Evolutionary conservation across 441 rosid genomes (phyloP).

Genomic region (Populus hybrid): DNA sequence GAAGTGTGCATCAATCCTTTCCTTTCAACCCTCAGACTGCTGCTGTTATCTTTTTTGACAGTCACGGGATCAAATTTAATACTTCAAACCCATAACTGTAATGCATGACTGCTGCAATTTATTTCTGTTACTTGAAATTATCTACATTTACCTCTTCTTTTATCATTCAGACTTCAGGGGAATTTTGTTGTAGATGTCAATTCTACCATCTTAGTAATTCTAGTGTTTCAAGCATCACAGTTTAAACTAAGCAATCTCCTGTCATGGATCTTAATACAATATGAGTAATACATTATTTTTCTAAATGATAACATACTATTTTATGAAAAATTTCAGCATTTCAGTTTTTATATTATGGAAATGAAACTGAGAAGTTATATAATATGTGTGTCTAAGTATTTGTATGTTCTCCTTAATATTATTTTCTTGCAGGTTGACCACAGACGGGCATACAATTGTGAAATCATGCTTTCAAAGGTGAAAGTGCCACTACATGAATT

Average conservation of each 20-base stretch:
- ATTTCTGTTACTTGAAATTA: not conserved
- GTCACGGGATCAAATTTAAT: not conserved
- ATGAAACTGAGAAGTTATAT: not conserved
- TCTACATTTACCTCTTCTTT: not conserved
- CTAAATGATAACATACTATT: not conserved
- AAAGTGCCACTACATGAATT: conserved; percentile 79
- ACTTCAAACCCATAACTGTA: not conserved
- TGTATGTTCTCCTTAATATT: not conserved
- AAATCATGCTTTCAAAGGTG: conserved; percentile 98
- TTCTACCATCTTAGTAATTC: not conserved
- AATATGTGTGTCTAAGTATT: not conserved
- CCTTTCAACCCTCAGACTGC: not conserved
- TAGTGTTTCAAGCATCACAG: not conserved
- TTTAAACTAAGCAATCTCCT: not conserved
- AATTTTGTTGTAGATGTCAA: not conserved
- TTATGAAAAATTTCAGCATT: not conserved
- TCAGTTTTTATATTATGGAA: not conserved
- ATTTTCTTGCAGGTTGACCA: conserved; percentile 71
- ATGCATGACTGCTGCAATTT: not conserved
- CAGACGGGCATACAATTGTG: conserved; percentile 93
- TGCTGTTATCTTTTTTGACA: not conserved
- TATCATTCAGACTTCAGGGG: not conserved
- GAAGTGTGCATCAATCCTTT: not conserved
- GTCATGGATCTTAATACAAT: not conserved
- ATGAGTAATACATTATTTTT: not conserved